These are phyloP conservation scores for Penicillium silybi DNA, from an alignment of 495 filamentous ascomycete genomes.

Conservation along the genomic window DNA sequence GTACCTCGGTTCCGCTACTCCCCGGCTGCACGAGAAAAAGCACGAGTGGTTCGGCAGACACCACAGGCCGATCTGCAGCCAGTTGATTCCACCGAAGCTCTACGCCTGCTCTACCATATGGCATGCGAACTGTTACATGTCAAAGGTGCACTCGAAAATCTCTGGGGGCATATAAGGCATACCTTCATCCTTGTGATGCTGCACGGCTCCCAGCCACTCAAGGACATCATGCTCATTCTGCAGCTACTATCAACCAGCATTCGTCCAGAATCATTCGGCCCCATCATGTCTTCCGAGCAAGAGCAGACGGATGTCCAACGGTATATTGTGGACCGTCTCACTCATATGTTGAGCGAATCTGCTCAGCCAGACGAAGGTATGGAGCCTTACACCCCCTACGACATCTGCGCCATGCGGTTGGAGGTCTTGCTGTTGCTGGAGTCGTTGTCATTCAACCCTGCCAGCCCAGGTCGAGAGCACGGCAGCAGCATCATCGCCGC, in stretches of 20 bases:
- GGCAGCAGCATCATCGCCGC: constrained; percentile 51
- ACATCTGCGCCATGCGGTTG: constrained; percentile 54
- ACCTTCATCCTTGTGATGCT: constrained; percentile 65
- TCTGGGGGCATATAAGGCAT: constrained; percentile 59
- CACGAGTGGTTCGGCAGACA: constrained; percentile 36
- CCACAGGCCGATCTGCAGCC: constrained; percentile 42
- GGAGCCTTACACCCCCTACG: constrained; percentile 40
- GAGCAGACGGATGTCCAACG: constrained; percentile 54
- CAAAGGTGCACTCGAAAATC: constrained; percentile 38
- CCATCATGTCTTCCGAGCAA: constrained; percentile 50
- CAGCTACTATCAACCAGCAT: constrained; percentile 58
- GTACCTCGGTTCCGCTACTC: constrained; percentile 50
- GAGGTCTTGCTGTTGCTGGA: constrained; percentile 55
- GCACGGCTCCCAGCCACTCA: constrained; percentile 52
- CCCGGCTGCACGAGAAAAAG: constrained; percentile 35
- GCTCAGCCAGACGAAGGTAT: constrained; percentile 47
- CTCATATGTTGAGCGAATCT: constrained; percentile 55
- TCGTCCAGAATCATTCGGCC: constrained; percentile 54
- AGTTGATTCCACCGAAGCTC: constrained; percentile 53
- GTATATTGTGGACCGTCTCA: constrained; percentile 57
- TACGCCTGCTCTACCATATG: constrained; percentile 55
- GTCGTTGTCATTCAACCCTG: constrained; percentile 41
- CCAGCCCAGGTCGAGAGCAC: constrained; percentile 35
- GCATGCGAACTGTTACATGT: constrained; percentile 47
- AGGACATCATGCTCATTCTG: constrained; percentile 55